Evolutionary conservation across 1,139 yeast genomes (phyloP).

Genomic region (Maudiozyma humilis): DNA sequence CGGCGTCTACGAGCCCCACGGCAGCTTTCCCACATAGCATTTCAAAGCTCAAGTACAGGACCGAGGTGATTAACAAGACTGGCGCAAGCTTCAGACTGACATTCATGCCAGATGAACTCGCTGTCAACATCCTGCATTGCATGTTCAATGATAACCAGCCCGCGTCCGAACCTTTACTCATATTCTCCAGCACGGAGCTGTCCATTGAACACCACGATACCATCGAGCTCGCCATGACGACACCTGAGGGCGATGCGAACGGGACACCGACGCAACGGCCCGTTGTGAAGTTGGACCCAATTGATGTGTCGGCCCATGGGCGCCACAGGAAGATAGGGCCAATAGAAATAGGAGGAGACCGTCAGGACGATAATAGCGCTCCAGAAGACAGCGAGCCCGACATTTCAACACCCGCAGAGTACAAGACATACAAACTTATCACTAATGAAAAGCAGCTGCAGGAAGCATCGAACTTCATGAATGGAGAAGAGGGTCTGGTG

Average conservation of each 20-base stretch:
- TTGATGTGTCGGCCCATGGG: not conserved
- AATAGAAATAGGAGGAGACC: not conserved
- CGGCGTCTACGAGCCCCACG: not conserved
- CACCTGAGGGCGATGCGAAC: not conserved
- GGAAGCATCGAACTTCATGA: not conserved
- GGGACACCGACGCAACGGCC: not conserved
- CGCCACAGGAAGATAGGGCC: not conserved
- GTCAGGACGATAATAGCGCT: not conserved
- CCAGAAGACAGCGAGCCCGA: not conserved
- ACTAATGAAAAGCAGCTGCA: conserved; percentile 20
- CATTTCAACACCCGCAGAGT: conserved; percentile 7
- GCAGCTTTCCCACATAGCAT: not conserved
- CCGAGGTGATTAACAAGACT: conserved; percentile 8
- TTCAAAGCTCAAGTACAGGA: conserved; percentile 9
- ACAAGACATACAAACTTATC: conserved; percentile 16
- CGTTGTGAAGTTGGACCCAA: not conserved
- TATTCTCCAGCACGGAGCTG: conserved; percentile 17
- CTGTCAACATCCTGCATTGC: conserved; percentile 19
- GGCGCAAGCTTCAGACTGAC: conserved; percentile 12
- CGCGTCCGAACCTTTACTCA: conserved; percentile 22
- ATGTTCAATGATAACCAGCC: conserved; percentile 24
- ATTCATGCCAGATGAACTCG: conserved; percentile 27
- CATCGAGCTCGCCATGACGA: not conserved
- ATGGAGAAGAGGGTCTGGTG: conserved; percentile 10
- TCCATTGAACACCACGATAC: conserved; percentile 2